Conservation (phyloP, 169 alveolate species). For the Plasmodium inui region DNA sequence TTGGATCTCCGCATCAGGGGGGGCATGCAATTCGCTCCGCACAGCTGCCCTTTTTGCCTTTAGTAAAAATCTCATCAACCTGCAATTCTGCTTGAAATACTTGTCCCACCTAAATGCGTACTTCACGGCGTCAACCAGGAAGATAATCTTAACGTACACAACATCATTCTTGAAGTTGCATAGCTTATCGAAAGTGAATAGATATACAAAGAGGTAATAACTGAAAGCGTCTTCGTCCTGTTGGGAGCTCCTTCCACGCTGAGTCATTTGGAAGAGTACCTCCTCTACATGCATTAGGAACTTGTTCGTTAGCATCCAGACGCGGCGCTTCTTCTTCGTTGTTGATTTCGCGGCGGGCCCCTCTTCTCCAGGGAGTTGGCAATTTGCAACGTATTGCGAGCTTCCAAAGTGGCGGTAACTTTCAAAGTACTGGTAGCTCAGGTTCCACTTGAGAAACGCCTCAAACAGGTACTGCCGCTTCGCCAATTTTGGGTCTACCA, state of each 20-base stretch:
- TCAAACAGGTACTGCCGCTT: constrained; percentile 29
- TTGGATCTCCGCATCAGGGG: neutral
- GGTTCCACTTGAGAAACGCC: constrained; percentile 31
- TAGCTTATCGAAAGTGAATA: constrained; percentile 11
- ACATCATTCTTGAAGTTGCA: neutral
- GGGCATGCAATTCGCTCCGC: neutral
- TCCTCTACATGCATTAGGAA: constrained; percentile 16
- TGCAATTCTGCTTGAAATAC: neutral
- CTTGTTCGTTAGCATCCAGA: constrained; percentile 18
- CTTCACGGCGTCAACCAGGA: constrained; percentile 5
- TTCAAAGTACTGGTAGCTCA: constrained; percentile 46
- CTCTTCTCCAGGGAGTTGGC: neutral
- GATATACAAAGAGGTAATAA: constrained; percentile 43
- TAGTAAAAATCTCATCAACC: constrained; percentile 8
- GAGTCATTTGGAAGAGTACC: neutral
- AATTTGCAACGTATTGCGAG: neutral
- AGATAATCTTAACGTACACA: neutral
- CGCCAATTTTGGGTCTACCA: neutral
- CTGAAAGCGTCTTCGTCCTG: neutral
- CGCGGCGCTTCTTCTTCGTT: neutral
- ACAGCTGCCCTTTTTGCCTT: neutral
- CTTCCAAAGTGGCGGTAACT: neutral
- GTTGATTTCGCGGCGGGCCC: neutral
- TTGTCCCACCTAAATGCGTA: neutral
- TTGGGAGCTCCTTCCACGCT: neutral